These are phyloP conservation scores for Pseudogymnoascus sp. DNA, from an alignment of 2,329 filamentous ascomycete species.

Conservation along the genomic window DNA sequence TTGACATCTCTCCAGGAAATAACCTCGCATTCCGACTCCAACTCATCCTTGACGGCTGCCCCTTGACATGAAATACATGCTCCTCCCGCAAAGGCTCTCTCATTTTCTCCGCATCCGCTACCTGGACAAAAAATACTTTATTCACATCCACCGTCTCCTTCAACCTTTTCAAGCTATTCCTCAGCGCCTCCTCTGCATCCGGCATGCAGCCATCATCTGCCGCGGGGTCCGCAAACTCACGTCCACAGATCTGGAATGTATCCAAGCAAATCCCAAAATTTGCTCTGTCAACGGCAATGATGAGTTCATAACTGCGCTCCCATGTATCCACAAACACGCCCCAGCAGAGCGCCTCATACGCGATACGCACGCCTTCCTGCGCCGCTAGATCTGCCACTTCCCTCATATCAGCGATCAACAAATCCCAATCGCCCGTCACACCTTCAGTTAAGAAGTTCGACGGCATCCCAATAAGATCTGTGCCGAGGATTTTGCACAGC, in stretches of 20 bases:
- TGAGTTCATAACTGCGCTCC: conserved; percentile 66
- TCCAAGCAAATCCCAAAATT: conserved; percentile 76
- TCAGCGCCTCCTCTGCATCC: conserved; percentile 38
- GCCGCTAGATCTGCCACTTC: conserved; percentile 63
- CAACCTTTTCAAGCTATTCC: conserved; percentile 28
- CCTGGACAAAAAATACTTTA: conserved; percentile 65
- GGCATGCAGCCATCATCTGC: conserved; percentile 28
- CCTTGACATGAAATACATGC: conserved; percentile 52
- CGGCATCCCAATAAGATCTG: conserved; percentile 56
- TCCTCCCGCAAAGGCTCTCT: conserved; percentile 47
- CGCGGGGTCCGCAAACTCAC: conserved; percentile 65
- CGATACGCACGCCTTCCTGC: conserved; percentile 54
- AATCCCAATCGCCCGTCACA: conserved; percentile 44
- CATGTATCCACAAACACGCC: conserved; percentile 65
- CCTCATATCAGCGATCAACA: conserved; percentile 57
- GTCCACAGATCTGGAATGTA: conserved; percentile 69
- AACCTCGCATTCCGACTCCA: conserved; percentile 73
- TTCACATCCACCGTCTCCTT: conserved; percentile 22
- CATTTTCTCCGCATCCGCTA: conserved; percentile 67
- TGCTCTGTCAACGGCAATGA: conserved; percentile 55
- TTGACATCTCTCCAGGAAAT: conserved; percentile 41
- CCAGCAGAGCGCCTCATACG: conserved; percentile 69
- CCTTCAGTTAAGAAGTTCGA: conserved; percentile 48
- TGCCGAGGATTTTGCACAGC: conserved; percentile 6
- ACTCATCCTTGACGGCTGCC: conserved; percentile 62